A percentile compares a stretch with the other conserved stretches of the same genome.
Evolutionary conservation across 1,139 yeast genomes (phyloP).

Genomic region (Kodamaea fungicola): DNA sequence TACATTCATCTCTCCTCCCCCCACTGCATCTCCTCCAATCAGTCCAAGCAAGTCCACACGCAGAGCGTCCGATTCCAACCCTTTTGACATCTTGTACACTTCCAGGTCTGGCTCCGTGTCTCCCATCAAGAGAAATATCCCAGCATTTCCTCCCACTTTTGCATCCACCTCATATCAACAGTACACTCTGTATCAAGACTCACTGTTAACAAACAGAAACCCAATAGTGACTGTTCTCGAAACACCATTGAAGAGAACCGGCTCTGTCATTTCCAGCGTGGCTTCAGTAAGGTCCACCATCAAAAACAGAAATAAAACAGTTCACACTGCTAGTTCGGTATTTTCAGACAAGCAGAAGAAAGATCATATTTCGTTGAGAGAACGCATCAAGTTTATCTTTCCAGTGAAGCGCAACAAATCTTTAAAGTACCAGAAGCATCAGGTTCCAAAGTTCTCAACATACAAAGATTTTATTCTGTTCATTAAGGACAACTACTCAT

Average conservation of each 20-base stretch:
- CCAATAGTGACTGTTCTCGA: slow-evolving; percentile 28
- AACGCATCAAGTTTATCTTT: slow-evolving; percentile 21
- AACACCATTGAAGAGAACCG: slow-evolving; percentile 20
- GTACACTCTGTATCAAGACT: slow-evolving; percentile 3
- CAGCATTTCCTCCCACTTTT: not conserved
- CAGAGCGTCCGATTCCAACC: slow-evolving; percentile 9
- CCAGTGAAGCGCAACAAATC: slow-evolving; percentile 38
- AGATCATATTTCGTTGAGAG: slow-evolving; percentile 3
- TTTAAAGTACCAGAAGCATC: slow-evolving; percentile 23
- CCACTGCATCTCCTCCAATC: slow-evolving; percentile 4
- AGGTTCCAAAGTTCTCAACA: slow-evolving; percentile 23
- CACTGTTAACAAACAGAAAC: not conserved
- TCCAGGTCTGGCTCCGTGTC: not conserved
- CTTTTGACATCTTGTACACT: slow-evolving; percentile 12
- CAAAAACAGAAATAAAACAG: slow-evolving; percentile 28
- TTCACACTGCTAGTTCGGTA: slow-evolving; percentile 17
- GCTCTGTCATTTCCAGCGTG: slow-evolving; percentile 29
- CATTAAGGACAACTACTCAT: slow-evolving; percentile 22
- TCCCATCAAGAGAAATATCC: not conserved
- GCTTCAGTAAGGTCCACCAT: slow-evolving; percentile 32
- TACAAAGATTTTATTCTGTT: slow-evolving; percentile 26
- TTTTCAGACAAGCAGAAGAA: slow-evolving; percentile 2
- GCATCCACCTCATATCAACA: not conserved
- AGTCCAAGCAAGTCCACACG: slow-evolving; percentile 4
- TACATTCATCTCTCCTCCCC: slow-evolving; percentile 5